Base-by-base conservation (phyloP, 208 protist genomes). In the Leptomonas pyrrhocoris region DNA sequence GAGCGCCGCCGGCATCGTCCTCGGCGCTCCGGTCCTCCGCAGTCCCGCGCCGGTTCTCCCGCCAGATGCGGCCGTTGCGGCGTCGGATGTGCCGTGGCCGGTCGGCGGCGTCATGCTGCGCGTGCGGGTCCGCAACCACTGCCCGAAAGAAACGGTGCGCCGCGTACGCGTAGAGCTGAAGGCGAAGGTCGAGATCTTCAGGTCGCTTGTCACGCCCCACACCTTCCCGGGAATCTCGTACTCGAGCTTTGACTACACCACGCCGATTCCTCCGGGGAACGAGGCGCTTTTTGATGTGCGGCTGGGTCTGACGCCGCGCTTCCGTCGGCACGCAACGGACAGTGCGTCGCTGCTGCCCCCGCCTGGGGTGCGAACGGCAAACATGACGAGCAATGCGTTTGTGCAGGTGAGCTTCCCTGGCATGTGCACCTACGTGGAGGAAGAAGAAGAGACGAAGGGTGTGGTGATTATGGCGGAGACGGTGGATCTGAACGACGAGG, bases 111-210 rank as follows among this genome's bases (percentile, higher is more conserved):
- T 89, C 11, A 78, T 77, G 57, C 78, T 89, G 57, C 64, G 73
- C 36, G 75, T 89, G 21, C 75, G 73, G 21, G 84, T 89, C 31
- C 63, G 70, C 57, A 89, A 89, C 65, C 62, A 77, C 48, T 83
- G 79, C 62, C 42, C 48, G 15, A 23, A 36, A 2, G 61, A 68
- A 15, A 73, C 73, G 27, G 76, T 89, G 49, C 23, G 28, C 34
- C 43, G 72, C 43, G 81, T 86, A 31, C 77, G 80, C 16, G 81
- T 89, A 3, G 84, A 89, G 57, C 75, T 89, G 51, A 71, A 76
- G 48, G 84, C 79, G 56, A 78, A 51, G 38, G 69, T 89, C 27
- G 68, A 83, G 51, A 61, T 89, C 31, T 89, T 89, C 74, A 89
- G 86, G 61, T 70, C 84, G 13, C 80, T 89, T n/a, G 80, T 80